These are phyloP conservation scores for Nannochloropsis gaditana DNA, from an alignment of 108 stramenopile species.

Conservation along the genomic window DNA sequence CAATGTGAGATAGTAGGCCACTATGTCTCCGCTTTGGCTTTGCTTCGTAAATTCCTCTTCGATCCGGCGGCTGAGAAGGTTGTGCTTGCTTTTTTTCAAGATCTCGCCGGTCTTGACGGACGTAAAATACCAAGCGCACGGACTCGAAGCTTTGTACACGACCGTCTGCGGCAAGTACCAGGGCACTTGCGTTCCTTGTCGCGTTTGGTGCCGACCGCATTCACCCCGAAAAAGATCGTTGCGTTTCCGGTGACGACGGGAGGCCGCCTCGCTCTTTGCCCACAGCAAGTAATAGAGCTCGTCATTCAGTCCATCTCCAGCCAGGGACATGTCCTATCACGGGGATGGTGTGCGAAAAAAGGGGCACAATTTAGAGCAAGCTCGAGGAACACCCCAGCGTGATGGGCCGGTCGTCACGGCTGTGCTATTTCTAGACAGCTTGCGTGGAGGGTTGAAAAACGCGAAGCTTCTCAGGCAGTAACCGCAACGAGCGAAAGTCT, in stretches of 20 bases:
- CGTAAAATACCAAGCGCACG: constrained; percentile 76
- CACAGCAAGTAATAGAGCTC: constrained; percentile 65
- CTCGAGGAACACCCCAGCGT: too few species aligned
- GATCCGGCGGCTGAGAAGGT: constrained; percentile 65
- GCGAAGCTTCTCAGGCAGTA: too few species aligned
- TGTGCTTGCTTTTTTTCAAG: constrained; percentile 69
- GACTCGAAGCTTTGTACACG: constrained; percentile 72
- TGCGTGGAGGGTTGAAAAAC: too few species aligned
- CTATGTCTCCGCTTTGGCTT: constrained; percentile 57
- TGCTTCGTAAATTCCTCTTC: constrained; percentile 70
- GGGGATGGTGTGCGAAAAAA: too few species aligned
- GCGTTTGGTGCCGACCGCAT: not conserved
- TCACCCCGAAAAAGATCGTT: too few species aligned
- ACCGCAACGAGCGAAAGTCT: too few species aligned
- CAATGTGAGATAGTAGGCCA: constrained; percentile 67
- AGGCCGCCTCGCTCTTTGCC: constrained; percentile 63
- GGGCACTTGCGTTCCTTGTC: not conserved
- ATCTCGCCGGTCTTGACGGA: constrained; percentile 57
- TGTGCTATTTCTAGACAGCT: too few species aligned
- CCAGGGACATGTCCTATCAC: constrained; percentile 42
- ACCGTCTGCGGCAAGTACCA: constrained; percentile 66
- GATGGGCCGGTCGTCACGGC: too few species aligned
- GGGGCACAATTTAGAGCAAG: too few species aligned
- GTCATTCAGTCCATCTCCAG: constrained; percentile 68
- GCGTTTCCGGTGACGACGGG: constrained; percentile 51